phyloP scores from a whole-genome alignment of 192 early-diverging fungal species.

The Coemansia umbellata region DNA sequence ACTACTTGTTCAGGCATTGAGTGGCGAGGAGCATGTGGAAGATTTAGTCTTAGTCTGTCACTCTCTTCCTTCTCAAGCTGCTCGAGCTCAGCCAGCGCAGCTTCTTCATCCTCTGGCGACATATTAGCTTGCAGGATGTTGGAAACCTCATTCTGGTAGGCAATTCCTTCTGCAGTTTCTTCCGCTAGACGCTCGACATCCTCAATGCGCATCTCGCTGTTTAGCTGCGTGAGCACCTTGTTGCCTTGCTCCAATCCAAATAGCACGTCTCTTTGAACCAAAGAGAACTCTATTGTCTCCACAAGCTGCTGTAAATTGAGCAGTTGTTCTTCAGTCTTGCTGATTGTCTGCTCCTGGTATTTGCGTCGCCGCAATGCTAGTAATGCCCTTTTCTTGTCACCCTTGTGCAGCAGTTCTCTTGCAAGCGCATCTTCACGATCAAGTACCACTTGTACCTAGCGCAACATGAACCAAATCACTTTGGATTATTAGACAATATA shows the following conservation, averaged over 20 bases:
- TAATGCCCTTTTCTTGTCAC: constrained; percentile 78
- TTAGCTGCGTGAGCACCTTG: constrained; percentile 69
- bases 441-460: constrained; percentile 72
- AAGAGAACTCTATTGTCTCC: constrained; percentile 82
- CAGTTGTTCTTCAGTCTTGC: constrained; percentile 83
- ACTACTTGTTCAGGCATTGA: constrained; percentile 9
- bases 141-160: constrained; percentile 79
- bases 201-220: constrained; percentile 83
- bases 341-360: constrained; percentile 86
- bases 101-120: constrained; percentile 81
- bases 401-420: constrained; percentile 65
- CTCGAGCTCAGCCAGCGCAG: constrained; percentile 77
- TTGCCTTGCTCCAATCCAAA: constrained; percentile 82
- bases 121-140: constrained; percentile 73
- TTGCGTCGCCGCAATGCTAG: constrained; percentile 94
- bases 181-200: constrained; percentile 92
- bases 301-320: constrained; percentile 87
- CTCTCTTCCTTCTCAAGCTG: constrained; percentile 52
- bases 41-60: constrained; percentile 14
- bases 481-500: neutral
- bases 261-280: constrained; percentile 88
- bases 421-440: constrained; percentile 79
- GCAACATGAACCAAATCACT: neutral
- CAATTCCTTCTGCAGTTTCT: constrained; percentile 93
- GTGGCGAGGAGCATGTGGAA: constrained; percentile 31